Conservation (phyloP, 176 grass and related monocot genomes). For the Pharus latifolius region DNA sequence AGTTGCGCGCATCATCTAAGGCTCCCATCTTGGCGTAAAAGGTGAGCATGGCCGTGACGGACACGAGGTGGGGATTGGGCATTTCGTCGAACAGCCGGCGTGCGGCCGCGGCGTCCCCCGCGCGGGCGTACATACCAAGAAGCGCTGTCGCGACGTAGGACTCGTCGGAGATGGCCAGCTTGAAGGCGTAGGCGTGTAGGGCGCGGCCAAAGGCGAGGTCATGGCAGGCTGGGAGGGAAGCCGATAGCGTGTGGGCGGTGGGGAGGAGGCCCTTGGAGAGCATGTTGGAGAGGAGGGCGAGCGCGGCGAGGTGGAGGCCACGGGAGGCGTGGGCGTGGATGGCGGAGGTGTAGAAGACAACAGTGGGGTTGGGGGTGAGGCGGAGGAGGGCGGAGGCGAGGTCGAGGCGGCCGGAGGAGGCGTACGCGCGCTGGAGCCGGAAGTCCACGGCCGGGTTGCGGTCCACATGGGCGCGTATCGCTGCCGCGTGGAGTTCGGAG, state of each 20-base stretch:
- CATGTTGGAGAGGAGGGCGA: slow-evolving; percentile 76
- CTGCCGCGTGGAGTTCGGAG: slow-evolving; percentile 59
- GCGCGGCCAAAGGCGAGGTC: slow-evolving; percentile 37
- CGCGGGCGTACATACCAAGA: slow-evolving; percentile 85
- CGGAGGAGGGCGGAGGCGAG: slow-evolving; percentile 47
- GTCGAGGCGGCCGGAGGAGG: slow-evolving; percentile 41
- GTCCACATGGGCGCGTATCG: slow-evolving; percentile 39
- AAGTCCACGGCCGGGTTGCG: slow-evolving; percentile 48
- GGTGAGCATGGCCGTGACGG: slow-evolving; percentile 80
- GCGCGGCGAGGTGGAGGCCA: slow-evolving; percentile 39
- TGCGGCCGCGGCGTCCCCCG: slow-evolving; percentile 44
- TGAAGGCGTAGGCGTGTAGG: slow-evolving; percentile 70
- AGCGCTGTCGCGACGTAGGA: slow-evolving; percentile 75
- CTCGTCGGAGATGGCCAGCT: slow-evolving; percentile 42
- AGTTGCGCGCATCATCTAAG: slow-evolving; percentile 36
- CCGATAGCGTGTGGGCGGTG: slow-evolving; percentile 60
- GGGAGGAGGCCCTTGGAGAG: slow-evolving; percentile 36
- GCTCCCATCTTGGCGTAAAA: slow-evolving; percentile 67
- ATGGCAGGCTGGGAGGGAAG: slow-evolving; percentile 57
- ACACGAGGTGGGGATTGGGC: slow-evolving; percentile 49
- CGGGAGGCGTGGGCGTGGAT: slow-evolving; percentile 68
- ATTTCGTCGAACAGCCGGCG: slow-evolving; percentile 69
- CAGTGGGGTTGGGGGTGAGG: slow-evolving; percentile 34
- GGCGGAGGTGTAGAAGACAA: slow-evolving; percentile 68
- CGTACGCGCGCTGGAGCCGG: slow-evolving; percentile 70